These are phyloP conservation scores for Stagonosporopsis vannaccii DNA, from an alignment of 2,329 filamentous ascomycete species.

Conservation along the genomic window DNA sequence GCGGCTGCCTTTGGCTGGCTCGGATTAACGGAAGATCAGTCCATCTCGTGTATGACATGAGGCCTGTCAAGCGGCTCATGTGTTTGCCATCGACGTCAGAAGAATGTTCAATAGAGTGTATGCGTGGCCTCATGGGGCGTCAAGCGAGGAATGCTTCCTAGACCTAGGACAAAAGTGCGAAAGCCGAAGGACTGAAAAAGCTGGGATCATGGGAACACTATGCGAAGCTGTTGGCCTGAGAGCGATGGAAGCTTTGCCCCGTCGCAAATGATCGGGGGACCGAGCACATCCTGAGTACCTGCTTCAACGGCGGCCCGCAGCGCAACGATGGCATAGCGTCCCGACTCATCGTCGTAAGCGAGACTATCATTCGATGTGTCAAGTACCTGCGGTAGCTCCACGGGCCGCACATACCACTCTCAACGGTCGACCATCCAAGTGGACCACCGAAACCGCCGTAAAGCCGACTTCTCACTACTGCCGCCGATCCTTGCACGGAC, in stretches of 20 bases:
- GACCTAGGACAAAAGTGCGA: neutral
- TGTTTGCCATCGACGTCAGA: constrained; percentile 1
- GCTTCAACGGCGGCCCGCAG: constrained; percentile 13
- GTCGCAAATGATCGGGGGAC: neutral
- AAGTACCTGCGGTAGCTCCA: constrained; percentile 19
- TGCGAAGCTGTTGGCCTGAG: neutral
- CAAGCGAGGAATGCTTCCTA: constrained; percentile 10
- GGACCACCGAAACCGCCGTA: constrained; percentile 4
- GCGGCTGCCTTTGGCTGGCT: too few species aligned
- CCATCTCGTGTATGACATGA: constrained; percentile 17
- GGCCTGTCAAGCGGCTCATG: neutral
- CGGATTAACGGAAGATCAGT: neutral
- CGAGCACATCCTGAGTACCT: constrained; percentile 16
- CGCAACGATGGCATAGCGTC: neutral
- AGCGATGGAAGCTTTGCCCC: neutral
- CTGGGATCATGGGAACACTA: neutral
- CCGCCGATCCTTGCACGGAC: constrained; percentile 4
- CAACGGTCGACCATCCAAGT: neutral
- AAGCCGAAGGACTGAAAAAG: neutral
- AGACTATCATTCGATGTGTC: constrained; percentile 5
- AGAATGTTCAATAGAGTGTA: neutral
- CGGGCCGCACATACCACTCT: constrained; percentile 12
- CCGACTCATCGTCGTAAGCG: neutral
- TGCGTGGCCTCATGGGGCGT: neutral
- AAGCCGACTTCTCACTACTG: constrained; percentile 1